Conservation (phyloP, 306 rosid species). For the Prunus mira region DNA sequence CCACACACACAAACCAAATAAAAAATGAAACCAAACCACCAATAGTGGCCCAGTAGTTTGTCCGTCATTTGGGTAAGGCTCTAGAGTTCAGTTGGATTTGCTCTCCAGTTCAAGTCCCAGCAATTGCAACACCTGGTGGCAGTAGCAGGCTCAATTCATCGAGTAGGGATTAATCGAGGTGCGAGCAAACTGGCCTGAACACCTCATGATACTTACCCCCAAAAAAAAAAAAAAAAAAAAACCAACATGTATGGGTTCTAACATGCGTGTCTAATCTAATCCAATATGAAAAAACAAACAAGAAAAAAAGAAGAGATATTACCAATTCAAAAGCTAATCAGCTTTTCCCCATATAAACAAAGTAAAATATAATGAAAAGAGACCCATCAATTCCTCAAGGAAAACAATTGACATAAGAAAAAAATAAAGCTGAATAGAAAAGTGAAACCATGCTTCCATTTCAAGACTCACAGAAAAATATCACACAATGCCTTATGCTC, state of each 20-base stretch:
- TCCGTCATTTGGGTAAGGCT: too few relatives aligned
- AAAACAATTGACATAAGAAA: not conserved
- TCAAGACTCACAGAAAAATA: conserved; percentile 5
- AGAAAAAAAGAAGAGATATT: not conserved
- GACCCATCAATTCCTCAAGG: not conserved
- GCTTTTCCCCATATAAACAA: conserved; percentile 11
- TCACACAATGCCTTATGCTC: not conserved
- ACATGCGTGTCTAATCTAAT: not conserved
- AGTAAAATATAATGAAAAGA: conserved; percentile 10
- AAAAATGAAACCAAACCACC: not conserved
- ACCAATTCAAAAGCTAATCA: conserved; percentile 5
- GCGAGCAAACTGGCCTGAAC: too few relatives aligned
- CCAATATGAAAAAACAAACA: not conserved
- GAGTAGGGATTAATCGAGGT: too few relatives aligned
- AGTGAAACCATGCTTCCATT: conserved; percentile 12
- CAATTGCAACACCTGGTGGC: too few relatives aligned
- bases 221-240: too few relatives aligned
- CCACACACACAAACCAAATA: not conserved
- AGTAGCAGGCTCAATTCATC: too few relatives aligned
- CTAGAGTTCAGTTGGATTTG: too few relatives aligned
- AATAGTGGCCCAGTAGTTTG: too few relatives aligned
- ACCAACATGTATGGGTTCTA: not conserved
- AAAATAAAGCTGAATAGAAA: not conserved
- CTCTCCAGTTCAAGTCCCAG: too few relatives aligned
- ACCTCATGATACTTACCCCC: too few relatives aligned